Evolutionary conservation across 805 yeast species (phyloP).

Genomic region (Wickerhamomyces bovis): DNA sequence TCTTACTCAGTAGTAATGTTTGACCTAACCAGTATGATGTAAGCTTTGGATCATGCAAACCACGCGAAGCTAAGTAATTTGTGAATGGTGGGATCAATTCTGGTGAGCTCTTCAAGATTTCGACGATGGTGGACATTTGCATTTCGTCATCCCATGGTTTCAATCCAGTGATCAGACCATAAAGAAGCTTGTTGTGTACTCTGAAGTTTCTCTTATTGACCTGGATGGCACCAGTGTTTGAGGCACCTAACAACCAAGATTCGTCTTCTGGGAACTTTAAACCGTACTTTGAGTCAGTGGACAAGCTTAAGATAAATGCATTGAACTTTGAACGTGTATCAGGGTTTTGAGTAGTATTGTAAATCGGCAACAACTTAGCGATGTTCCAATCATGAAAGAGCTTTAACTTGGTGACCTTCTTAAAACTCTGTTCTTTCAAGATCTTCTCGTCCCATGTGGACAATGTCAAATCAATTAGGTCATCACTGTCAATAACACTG

Average conservation of each 20-base stretch:
- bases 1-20: conserved; percentile 52
- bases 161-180: conserved; percentile 53
- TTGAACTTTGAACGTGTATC: conserved; percentile 35
- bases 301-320: conserved; percentile 41
- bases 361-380: conserved; percentile 49
- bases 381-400: conserved; percentile 75
- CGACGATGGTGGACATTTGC: conserved; percentile 51
- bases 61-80: conserved; percentile 52
- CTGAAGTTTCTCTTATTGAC: conserved; percentile 49
- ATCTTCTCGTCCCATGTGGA: conserved; percentile 44
- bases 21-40: conserved; percentile 82
- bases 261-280: conserved; percentile 39
- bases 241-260: conserved; percentile 39
- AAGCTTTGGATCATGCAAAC: conserved; percentile 71
- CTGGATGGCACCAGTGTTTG: conserved; percentile 26
- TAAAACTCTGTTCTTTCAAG: conserved; percentile 52
- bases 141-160: conserved; percentile 76
- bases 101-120: conserved; percentile 47
- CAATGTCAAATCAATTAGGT: conserved; percentile 35
- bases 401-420: conserved; percentile 64
- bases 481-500: conserved; percentile 45
- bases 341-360: conserved; percentile 29
- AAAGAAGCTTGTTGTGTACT: conserved; percentile 62
- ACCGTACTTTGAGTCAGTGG: conserved; percentile 46
- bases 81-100: conserved; percentile 74